Percentiles rank a stretch among this genome's conserved stretches.
These are phyloP conservation scores for Xylariaceae sp. DNA, from an alignment of 2,329 filamentous ascomycete species.

Conservation along the genomic window DNA sequence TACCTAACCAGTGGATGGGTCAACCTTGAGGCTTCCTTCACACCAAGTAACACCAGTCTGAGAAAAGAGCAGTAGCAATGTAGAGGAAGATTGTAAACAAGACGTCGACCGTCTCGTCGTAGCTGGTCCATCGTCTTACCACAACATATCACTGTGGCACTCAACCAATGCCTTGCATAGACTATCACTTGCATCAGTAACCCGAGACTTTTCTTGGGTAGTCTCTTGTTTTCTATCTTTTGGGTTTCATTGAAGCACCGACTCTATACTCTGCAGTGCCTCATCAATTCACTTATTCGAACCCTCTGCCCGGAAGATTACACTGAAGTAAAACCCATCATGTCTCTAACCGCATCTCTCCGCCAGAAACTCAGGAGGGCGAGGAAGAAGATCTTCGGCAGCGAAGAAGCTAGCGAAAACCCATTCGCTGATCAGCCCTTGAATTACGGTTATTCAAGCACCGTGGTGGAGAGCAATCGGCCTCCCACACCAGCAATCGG, in stretches of 20 bases:
- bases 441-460: neutral
- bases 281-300: neutral
- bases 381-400: neutral
- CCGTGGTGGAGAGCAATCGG: neutral
- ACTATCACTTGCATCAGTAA: neutral
- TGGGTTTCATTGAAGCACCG: neutral
- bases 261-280: neutral
- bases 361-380: constrained; percentile 11
- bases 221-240: neutral
- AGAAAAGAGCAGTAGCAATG: too few relatives aligned
- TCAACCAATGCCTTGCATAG: neutral
- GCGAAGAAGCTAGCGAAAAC: neutral
- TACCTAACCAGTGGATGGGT: too few relatives aligned
- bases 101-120: too few relatives aligned
- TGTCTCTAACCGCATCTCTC: neutral
- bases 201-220: neutral
- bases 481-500: neutral
- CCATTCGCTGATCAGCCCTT: neutral
- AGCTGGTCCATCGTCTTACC: too few relatives aligned
- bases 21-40: too few relatives aligned
- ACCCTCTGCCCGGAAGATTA: neutral
- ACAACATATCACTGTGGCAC: neutral
- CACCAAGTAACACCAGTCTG: too few relatives aligned
- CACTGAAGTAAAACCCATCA: neutral
- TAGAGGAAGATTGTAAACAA: too few relatives aligned